phyloP scores from a whole-genome alignment of 441 rosid species.

The Theobroma grandiflorum region DNA sequence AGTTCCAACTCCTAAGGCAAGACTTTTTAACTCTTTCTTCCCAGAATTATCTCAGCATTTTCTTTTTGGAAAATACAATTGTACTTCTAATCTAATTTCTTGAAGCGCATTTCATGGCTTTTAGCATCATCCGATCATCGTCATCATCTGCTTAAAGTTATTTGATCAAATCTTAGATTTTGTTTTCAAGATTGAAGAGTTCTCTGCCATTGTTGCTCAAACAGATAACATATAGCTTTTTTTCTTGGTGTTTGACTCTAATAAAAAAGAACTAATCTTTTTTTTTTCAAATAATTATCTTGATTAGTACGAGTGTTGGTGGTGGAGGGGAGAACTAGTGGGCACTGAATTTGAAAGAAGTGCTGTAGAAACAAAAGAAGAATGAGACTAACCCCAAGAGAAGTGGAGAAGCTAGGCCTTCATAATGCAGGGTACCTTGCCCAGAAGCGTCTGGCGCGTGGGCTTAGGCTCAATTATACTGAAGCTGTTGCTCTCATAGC shows the following conservation, averaged over 20 bases:
- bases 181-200: neutral
- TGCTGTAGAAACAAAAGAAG: neutral
- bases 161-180: neutral
- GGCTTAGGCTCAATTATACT: conserved; percentile 78
- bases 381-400: conserved; percentile 81
- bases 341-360: conserved; percentile 5
- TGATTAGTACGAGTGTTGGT: neutral
- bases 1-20: neutral
- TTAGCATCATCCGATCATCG: neutral
- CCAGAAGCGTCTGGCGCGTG: conserved; percentile 96
- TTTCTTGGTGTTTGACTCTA: neutral
- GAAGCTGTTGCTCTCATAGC: conserved; percentile 91
- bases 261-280: neutral
- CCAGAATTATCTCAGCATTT: neutral
- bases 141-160: neutral
- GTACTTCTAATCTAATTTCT: neutral
- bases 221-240: neutral
- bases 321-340: neutral
- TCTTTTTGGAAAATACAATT: neutral
- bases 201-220: neutral
- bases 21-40: neutral
- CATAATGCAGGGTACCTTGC: conserved; percentile 90
- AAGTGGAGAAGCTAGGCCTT: conserved; percentile 76
- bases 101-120: neutral
- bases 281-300: neutral